Conservation (phyloP, 2,329 filamentous ascomycete genomes). For the Monascus ruber region DNA sequence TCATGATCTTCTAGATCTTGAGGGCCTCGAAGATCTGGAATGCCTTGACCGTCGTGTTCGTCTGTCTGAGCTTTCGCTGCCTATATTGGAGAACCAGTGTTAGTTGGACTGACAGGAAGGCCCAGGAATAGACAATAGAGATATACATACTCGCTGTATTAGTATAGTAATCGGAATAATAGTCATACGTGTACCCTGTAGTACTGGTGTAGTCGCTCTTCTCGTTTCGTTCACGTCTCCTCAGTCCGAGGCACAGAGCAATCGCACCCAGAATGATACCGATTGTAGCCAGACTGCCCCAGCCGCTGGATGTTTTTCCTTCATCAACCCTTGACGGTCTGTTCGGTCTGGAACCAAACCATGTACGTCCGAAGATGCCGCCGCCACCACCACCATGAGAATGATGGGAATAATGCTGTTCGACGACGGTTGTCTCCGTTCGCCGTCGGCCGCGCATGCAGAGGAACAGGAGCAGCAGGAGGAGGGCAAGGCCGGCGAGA, state of each 20-base stretch:
- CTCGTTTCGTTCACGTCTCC: constrained; percentile 29
- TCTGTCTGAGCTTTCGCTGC: constrained; percentile 34
- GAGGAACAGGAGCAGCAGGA: constrained; percentile 34
- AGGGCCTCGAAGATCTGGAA: constrained; percentile 8
- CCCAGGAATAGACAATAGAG: constrained; percentile 3
- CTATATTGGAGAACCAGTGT: constrained; percentile 12
- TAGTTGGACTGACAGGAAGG: constrained; percentile 7
- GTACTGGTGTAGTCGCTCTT: constrained; percentile 30
- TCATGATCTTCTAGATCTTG: constrained; percentile 16
- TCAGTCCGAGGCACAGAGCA: constrained; percentile 35
- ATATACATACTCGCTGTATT: constrained; percentile 26
- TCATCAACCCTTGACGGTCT: constrained; percentile 9
- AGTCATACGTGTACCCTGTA: constrained; percentile 25
- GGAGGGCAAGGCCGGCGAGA: constrained; percentile 30
- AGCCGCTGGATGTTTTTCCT: constrained; percentile 26
- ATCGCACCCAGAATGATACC: constrained; percentile 33
- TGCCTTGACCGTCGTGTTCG: constrained; percentile 14
- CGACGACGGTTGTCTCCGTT: constrained; percentile 28
- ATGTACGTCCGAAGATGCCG: constrained; percentile 17
- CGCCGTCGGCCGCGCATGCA: constrained; percentile 28
- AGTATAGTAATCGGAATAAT: constrained; percentile 31
- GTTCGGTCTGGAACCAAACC: constrained; percentile 32
- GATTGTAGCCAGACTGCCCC: constrained; percentile 29
- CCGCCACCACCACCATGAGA: constrained; percentile 11
- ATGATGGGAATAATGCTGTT: constrained; percentile 28